A percentile compares a stretch with the other conserved stretches of the same genome.
Conservation (phyloP, 164 flowering plant species). For the Nymphaea thermarum region DNA sequence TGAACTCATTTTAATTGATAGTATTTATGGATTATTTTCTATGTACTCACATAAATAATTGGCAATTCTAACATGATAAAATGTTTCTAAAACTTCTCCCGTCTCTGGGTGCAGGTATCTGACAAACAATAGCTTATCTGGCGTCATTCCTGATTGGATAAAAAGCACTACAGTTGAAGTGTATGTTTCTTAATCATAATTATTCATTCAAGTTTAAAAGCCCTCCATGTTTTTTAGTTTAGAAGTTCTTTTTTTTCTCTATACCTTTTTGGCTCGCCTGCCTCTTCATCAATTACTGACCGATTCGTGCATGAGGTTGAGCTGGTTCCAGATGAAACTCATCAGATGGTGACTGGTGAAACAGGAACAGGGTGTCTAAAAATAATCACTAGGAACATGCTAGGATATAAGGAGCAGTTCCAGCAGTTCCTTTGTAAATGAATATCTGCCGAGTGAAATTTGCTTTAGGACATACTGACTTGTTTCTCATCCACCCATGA, state of each 20-base stretch:
- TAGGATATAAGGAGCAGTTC: too few relatives aligned
- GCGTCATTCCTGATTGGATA: conserved; percentile 45
- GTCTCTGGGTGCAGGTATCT: conserved; percentile 30
- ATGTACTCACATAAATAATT: too few relatives aligned
- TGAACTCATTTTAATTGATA: too few relatives aligned
- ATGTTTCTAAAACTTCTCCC: background rate
- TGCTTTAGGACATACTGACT: too few relatives aligned
- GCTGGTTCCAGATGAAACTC: background rate
- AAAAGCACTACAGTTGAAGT: conserved; percentile 36
- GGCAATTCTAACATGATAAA: conserved; percentile 9
- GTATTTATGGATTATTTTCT: too few relatives aligned
- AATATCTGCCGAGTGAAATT: too few relatives aligned
- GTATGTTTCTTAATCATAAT: conserved; percentile 25
- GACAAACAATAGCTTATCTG: conserved; percentile 56
- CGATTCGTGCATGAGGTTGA: background rate
- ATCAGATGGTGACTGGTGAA: background rate
- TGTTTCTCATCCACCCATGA: too few relatives aligned
- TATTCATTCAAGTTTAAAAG: background rate
- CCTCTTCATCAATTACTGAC: background rate
- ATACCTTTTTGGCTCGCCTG: background rate
- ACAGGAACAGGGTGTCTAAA: background rate
- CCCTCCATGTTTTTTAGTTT: background rate
- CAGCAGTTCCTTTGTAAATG: too few relatives aligned
- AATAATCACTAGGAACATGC: too few relatives aligned
- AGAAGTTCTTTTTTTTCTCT: background rate